Base-by-base conservation (phyloP, 208 protist species). In the Cochliopodium minus region DNA sequence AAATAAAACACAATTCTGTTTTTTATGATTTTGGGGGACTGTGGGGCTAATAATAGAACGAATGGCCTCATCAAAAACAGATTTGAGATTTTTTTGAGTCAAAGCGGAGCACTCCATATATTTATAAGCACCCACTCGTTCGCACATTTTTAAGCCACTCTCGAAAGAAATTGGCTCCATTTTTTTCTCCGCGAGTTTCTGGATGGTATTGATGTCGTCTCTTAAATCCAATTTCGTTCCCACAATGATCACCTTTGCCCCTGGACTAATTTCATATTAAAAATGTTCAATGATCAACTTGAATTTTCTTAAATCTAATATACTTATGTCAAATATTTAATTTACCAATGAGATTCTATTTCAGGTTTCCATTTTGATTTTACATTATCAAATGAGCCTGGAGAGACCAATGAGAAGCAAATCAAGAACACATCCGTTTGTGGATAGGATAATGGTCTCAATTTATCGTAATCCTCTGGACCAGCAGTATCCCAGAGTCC, bases 11-110 rank as follows among this genome's bases (percentile, higher is more conserved):
- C n/a, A n/a, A n/a, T n/a, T n/a, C n/a, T n/a, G n/a, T n/a, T n/a
- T n/a, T n/a, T n/a, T n/a, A n/a, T n/a, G n/a, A n/a, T n/a, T n/a
- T n/a, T n/a, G n/a, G n/a, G n/a, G n/a, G n/a, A n/a, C n/a, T n/a
- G n/a, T n/a, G n/a, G n/a, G n/a, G n/a, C n/a, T n/a, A n/a, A n/a
- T n/a, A n/a, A n/a, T n/a, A n/a, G n/a, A n/a, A n/a, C n/a, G n/a
- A n/a, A n/a, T n/a, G n/a, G n/a, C n/a, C n/a, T n/a, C n/a, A 57
- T 88, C 82, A 57, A 88, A 88, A 22, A 86, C 76, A 32, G 13
- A 42, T 61, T 83, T 87, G 10, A 88, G 66, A 58, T 64, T 65
- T 28, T 79, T 66, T 66, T 91, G 81, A 7, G 56, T 74, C 13
- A 48, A 49, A 20, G 72, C 72, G 29, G 26, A 52, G 36, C 68